Evolutionary conservation across 2,329 filamentous ascomycete species (phyloP).

Genomic region (Parafenestella ontariensis): DNA sequence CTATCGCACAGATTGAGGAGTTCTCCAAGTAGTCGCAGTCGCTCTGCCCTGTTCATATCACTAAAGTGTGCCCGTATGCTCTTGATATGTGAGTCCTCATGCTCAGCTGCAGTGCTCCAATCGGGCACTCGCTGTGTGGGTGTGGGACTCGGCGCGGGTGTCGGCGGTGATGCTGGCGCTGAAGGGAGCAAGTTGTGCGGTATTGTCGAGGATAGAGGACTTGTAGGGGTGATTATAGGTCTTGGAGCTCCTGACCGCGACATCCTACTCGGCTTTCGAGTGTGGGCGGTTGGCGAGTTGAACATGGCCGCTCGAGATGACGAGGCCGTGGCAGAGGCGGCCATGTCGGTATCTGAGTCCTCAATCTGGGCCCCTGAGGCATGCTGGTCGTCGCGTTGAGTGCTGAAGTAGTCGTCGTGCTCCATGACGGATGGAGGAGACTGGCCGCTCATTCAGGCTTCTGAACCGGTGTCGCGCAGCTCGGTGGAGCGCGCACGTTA

Average conservation of each 20-base stretch:
- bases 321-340: conserved; percentile 41
- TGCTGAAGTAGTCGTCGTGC: conserved; percentile 42
- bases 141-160: conserved; percentile 71
- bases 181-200: conserved; percentile 69
- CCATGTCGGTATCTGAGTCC: conserved; percentile 48
- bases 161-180: conserved; percentile 70
- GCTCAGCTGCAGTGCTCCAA: conserved; percentile 78
- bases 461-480: conserved; percentile 14
- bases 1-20: conserved; percentile 93
- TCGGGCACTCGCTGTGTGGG: conserved; percentile 69
- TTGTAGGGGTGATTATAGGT: conserved; percentile 59
- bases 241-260: conserved; percentile 52
- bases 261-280: conserved; percentile 49
- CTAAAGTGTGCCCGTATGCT: conserved; percentile 83
- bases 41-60: conserved; percentile 75
- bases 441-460: conserved; percentile 10
- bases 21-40: conserved; percentile 83
- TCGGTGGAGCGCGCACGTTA: conserved; percentile 2
- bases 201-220: conserved; percentile 57
- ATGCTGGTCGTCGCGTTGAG: conserved; percentile 27
- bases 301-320: conserved; percentile 45
- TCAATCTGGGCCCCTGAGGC: conserved; percentile 28
- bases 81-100: conserved; percentile 82
- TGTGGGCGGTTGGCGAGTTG: conserved; percentile 44
- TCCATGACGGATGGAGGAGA: conserved; percentile 35